A percentile compares a stretch with the other conserved stretches of the same genome.
Conservation (phyloP, 768 basidiomycete genomes). For the Rhodocollybia butyracea region DNA sequence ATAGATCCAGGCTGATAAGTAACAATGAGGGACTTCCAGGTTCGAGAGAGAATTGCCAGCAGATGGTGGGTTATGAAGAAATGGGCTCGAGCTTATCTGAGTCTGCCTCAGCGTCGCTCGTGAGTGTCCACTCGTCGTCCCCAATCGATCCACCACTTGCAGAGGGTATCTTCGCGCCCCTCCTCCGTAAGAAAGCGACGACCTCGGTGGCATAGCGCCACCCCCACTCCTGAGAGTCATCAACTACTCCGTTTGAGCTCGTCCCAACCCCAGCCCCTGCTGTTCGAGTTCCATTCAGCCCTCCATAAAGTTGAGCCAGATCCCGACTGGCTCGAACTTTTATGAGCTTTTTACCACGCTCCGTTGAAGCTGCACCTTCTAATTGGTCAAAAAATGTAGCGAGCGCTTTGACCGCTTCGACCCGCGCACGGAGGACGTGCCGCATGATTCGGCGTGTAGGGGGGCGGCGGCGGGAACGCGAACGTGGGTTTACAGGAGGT, state of each 20-base stretch:
- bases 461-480: slow-evolving; percentile 42
- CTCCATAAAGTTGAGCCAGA: slow-evolving; percentile 51
- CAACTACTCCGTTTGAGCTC: not conserved
- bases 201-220: slow-evolving; percentile 73
- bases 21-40: not conserved
- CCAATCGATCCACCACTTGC: slow-evolving; percentile 31
- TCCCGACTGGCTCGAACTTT: slow-evolving; percentile 37
- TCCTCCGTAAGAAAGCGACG: slow-evolving; percentile 58
- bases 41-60: not conserved
- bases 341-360: slow-evolving; percentile 38
- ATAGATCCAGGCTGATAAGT: not conserved
- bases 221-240: slow-evolving; percentile 28
- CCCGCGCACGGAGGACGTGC: slow-evolving; percentile 84
- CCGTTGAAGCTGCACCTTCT: slow-evolving; percentile 33
- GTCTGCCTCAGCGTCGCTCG: slow-evolving; percentile 54
- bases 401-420: slow-evolving; percentile 76
- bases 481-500: slow-evolving; percentile 29
- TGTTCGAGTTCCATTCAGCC: slow-evolving; percentile 12
- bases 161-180: slow-evolving; percentile 71
- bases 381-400: slow-evolving; percentile 70
- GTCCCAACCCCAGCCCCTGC: not conserved
- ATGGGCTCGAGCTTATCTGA: slow-evolving; percentile 11
- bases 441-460: slow-evolving; percentile 84
- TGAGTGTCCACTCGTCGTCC: slow-evolving; percentile 65
- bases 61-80: slow-evolving; percentile 13